Percentiles rank a stretch among this genome's conserved stretches.
Conservation (phyloP, 139 green algal species). For the Coccomyxa sp. region DNA sequence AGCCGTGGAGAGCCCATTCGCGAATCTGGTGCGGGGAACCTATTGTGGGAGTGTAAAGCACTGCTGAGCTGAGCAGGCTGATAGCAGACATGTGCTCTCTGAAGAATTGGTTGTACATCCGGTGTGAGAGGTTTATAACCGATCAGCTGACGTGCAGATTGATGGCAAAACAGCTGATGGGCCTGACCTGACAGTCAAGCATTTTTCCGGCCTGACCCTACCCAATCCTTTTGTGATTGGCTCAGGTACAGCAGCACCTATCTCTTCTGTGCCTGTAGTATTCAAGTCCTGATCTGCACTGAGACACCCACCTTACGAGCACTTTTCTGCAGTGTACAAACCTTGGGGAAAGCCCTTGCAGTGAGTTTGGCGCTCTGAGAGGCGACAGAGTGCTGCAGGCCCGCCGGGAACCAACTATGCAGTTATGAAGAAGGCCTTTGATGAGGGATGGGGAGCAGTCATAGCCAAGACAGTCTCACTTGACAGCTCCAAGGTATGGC, state of each 20-base stretch:
- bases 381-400: conserved; percentile 8
- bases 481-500: conserved; percentile 77
- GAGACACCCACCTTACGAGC: background rate
- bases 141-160: no score
- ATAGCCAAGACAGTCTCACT: conserved; percentile 93
- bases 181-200: conserved; percentile 67
- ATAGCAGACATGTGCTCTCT: no score
- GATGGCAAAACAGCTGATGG: conserved; percentile 48
- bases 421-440: conserved; percentile 84
- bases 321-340: background rate
- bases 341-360: background rate
- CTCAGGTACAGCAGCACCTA: no score
- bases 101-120: no score
- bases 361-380: background rate
- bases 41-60: no score
- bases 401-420: conserved; percentile 92
- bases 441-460: conserved; percentile 97
- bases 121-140: no score
- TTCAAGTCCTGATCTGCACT: background rate
- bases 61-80: no score
- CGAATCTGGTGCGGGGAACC: no score
- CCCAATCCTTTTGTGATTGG: conserved; percentile 98
- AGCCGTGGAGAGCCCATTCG: no score
- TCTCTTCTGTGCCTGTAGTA: background rate
- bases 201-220: conserved; percentile 86